Percentiles rank a stretch among this genome's conserved stretches.
Evolutionary conservation across 495 filamentous ascomycete species (phyloP).

Genomic region (Letharia lupina): DNA sequence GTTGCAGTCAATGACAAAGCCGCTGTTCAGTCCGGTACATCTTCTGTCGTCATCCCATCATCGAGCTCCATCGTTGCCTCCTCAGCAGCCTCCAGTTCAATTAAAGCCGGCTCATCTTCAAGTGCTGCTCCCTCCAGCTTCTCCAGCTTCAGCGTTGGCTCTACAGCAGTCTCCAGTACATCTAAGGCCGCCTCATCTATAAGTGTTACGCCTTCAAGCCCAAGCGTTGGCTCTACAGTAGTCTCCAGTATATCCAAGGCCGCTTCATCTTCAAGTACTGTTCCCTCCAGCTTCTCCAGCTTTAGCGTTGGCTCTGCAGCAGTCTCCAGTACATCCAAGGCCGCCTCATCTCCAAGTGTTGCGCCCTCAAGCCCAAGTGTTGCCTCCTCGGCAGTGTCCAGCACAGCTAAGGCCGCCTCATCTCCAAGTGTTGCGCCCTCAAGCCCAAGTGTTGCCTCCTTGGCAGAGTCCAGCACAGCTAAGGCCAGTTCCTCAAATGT

Average conservation of each 20-base stretch:
- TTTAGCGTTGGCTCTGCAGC: background rate
- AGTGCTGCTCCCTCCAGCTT: background rate
- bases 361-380: background rate
- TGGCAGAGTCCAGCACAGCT: background rate
- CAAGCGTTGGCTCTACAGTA: background rate
- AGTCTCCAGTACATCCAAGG: background rate
- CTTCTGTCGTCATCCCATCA: background rate
- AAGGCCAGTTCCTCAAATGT: background rate
- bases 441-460: background rate
- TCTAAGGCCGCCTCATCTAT: background rate
- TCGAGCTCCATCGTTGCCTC: background rate
- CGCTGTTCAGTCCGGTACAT: background rate
- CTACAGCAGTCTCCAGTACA: background rate
- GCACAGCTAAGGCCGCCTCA: background rate
- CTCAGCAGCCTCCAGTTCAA: background rate
- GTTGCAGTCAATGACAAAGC: background rate
- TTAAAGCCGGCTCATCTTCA: background rate
- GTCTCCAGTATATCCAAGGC: background rate
- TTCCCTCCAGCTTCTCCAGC: background rate
- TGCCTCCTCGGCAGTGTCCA: background rate
- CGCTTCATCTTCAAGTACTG: background rate
- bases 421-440: background rate
- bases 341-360: background rate
- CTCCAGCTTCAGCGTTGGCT: background rate
- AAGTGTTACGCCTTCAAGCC: background rate